Percentiles rank a stretch among this genome's conserved stretches.
phyloP scores from a whole-genome alignment of 1,284 basidiomycete species.

The Heterobasidion parviporum region DNA sequence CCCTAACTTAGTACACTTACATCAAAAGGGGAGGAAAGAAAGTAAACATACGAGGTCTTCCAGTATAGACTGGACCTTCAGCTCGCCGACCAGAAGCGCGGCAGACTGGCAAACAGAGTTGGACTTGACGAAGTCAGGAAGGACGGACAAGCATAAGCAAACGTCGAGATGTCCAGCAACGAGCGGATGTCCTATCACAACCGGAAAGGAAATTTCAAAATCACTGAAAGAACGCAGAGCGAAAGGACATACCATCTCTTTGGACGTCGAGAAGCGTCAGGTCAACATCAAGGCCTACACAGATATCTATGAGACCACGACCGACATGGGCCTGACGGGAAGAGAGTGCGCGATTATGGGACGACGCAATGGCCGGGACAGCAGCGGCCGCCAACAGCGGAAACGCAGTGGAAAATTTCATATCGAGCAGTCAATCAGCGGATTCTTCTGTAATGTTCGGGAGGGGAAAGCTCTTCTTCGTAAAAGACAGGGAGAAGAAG shows the following conservation, averaged over 20 bases:
- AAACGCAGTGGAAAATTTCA: constrained; percentile 1
- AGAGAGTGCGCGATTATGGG: neutral
- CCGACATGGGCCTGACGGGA: constrained; percentile 12
- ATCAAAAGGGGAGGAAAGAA: neutral
- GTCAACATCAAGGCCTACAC: constrained; percentile 14
- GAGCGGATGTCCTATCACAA: constrained; percentile 7
- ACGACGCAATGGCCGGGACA: neutral
- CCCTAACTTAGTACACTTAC: neutral
- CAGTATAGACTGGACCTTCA: constrained; percentile 6
- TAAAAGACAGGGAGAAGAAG: no score
- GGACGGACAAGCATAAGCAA: constrained; percentile 15
- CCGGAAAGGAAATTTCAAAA: neutral
- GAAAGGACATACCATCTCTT: constrained; percentile 5
- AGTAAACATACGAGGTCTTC: constrained; percentile 9
- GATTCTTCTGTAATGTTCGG: no score
- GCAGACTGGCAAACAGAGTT: constrained; percentile 11
- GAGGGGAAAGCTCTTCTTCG: no score
- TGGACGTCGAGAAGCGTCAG: constrained; percentile 9
- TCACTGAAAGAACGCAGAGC: neutral
- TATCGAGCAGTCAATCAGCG: neutral
- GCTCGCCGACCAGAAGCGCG: constrained; percentile 5
- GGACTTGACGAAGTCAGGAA: constrained; percentile 14
- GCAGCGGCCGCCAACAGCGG: constrained; percentile 1
- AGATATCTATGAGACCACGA: constrained; percentile 13
- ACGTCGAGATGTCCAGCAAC: constrained; percentile 14